phyloP scores from a whole-genome alignment of 345 rosid genomes.

The Raphanus raphanistrum region DNA sequence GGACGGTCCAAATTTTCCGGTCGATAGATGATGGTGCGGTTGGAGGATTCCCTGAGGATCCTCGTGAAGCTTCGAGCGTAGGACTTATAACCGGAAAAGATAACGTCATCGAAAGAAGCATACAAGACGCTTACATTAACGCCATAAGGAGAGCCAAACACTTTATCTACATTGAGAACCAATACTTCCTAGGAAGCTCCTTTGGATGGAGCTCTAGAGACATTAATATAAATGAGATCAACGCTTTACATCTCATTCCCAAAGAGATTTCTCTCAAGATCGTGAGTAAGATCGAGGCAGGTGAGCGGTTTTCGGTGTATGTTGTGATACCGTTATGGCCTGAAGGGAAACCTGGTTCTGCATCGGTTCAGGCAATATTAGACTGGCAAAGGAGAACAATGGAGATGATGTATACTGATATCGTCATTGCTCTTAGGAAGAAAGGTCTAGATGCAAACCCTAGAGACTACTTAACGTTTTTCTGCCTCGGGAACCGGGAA shows the following conservation, averaged over 20 bases:
- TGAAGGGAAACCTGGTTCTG: slow-evolving; percentile 72
- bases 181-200: slow-evolving; percentile 81
- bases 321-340: slow-evolving; percentile 92
- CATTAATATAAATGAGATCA: slow-evolving; percentile 47
- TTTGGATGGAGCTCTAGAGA: slow-evolving; percentile 64
- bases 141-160: slow-evolving; percentile 76
- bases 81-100: slow-evolving; percentile 66
- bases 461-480: slow-evolving; percentile 66
- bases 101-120: slow-evolving; percentile 65
- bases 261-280: slow-evolving; percentile 80
- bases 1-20: slow-evolving; percentile 75
- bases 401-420: slow-evolving; percentile 83
- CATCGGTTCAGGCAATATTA: slow-evolving; percentile 67
- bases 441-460: slow-evolving; percentile 50
- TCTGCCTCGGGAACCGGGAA: slow-evolving; percentile 77
- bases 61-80: slow-evolving; percentile 37
- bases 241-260: slow-evolving; percentile 70
- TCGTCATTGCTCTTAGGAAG: slow-evolving; percentile 47
- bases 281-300: slow-evolving; percentile 70
- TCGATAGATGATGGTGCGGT: slow-evolving; percentile 64
- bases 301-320: slow-evolving; percentile 67
- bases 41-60: slow-evolving; percentile 45
- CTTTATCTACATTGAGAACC: slow-evolving; percentile 91
- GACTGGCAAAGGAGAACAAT: slow-evolving; percentile 91
- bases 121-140: slow-evolving; percentile 77